A percentile compares a stretch with the other conserved stretches of the same genome.
Evolutionary conservation across 305 asterid species (phyloP).

Genomic region (Lippia alba): DNA sequence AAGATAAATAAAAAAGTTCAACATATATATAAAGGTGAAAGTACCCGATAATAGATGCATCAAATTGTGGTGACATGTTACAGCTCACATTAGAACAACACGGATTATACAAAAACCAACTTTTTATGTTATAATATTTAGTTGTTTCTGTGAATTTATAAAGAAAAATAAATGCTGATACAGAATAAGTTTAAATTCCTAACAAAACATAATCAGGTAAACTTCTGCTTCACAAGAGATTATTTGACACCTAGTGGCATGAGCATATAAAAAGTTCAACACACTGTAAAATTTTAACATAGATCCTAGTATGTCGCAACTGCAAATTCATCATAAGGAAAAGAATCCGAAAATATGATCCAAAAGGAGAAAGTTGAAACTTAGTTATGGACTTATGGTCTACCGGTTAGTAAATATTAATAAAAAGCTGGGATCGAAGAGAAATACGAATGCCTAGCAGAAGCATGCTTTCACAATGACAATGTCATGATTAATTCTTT

Average conservation of each 20-base stretch:
- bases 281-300: constrained; percentile 1
- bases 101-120: neutral
- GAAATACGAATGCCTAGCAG: constrained; percentile 5
- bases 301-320: neutral
- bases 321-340: constrained; percentile 18
- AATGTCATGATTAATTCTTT: constrained; percentile 8
- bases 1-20: constrained; percentile 5
- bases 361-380: constrained; percentile 13
- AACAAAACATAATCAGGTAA: neutral
- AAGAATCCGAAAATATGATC: neutral
- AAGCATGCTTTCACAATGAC: constrained; percentile 17
- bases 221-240: constrained; percentile 21
- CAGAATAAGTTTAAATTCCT: neutral
- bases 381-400: neutral
- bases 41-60: constrained; percentile 26
- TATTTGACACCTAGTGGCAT: constrained; percentile 20
- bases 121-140: constrained; percentile 1
- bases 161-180: neutral
- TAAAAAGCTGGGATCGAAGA: neutral
- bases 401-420: neutral
- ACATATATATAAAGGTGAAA: neutral
- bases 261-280: constrained; percentile 13
- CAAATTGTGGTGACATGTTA: constrained; percentile 7
- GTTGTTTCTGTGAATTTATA: no score
- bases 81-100: neutral